Base-by-base conservation (phyloP, 225 moss, liverwort and hornwort genomes). In the Pleurozium schreberi region DNA sequence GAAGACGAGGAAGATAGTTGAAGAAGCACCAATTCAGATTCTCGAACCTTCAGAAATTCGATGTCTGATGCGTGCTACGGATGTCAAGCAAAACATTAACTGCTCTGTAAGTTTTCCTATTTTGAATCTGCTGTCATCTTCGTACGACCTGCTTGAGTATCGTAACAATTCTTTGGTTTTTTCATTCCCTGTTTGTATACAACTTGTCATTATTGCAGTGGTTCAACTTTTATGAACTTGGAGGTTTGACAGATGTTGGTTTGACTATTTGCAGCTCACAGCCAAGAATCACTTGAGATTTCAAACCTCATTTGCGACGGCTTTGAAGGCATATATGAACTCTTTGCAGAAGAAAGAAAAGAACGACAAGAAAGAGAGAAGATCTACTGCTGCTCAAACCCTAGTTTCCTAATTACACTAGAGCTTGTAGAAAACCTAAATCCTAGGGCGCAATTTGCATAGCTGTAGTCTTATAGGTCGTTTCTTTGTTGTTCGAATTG, bases 241-340 rank as follows among this genome's bases (percentile, higher is more conserved):
- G 59, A 58, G 88, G 38, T 85, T 80, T 90, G 69, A 87, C 83
- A 83, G 45, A 57, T 15, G 26, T 20, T 81, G 58, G 38, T 67
- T 82, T 43, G 49, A 62, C 53, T 82, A 71, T 87, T 80, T 63
- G 93, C 92, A 94, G 93, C 85, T 97, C 40, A 93, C 96, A 66
- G 91, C 89, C 60, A 95, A 95, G 86, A 94, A 93, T 91, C 93
- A 94, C 68, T 94, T 94, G 73, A 93, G 95, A 52, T 95, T 97
- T 87, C 93, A 95, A 59, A 94, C 92, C 80, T 94, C 94, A 18
- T 95, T 95, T 88, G 93, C 92, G 11, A 96, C 94, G 38, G 93
- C 95, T 75, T 89, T 97, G 91, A 96, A 93, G 85, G 95, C 95
- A 57, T 96, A 95, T 80, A 93, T 95, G 95, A 94, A 95, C 85